These are phyloP conservation scores for Delitschia confertaspora DNA, from an alignment of 495 filamentous ascomycete species.

Conservation along the genomic window DNA sequence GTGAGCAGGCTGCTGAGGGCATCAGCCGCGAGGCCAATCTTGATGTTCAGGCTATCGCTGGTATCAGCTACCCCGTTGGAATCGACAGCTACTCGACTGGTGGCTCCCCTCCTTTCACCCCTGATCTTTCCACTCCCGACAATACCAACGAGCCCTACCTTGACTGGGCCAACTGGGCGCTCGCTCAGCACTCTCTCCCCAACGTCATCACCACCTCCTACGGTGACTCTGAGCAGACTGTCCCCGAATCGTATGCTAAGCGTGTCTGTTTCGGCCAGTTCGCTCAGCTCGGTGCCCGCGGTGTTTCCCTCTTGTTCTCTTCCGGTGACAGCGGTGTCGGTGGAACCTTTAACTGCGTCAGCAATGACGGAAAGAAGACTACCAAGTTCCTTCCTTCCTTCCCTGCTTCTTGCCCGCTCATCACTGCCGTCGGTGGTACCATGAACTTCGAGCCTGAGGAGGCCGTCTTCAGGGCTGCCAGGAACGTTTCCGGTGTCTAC, in stretches of 20 bases:
- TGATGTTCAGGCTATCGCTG: constrained; percentile 38
- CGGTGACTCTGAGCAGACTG: constrained; percentile 35
- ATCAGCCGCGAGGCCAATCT: constrained; percentile 39
- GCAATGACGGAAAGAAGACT: constrained; percentile 31
- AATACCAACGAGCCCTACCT: constrained; percentile 37
- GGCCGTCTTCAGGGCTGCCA: constrained; percentile 22
- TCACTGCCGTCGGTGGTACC: constrained; percentile 35
- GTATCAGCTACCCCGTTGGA: constrained; percentile 31
- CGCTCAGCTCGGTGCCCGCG: constrained; percentile 33
- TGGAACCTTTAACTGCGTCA: constrained; percentile 24
- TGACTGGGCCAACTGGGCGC: constrained; percentile 32
- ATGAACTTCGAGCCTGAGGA: constrained; percentile 35
- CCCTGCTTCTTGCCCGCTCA: constrained; percentile 34
- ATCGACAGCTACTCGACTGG: constrained; percentile 32
- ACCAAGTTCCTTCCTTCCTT: constrained; percentile 32
- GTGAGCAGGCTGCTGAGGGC: constrained; percentile 26
- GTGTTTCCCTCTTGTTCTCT: constrained; percentile 34
- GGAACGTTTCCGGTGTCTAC: constrained; percentile 8
- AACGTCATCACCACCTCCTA: constrained; percentile 37
- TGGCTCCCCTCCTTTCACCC: constrained; percentile 33
- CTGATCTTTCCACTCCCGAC: constrained; percentile 31
- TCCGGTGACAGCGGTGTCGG: constrained; percentile 34
- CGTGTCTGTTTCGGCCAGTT: constrained; percentile 33
- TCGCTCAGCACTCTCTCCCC: constrained; percentile 27
- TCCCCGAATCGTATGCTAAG: constrained; percentile 31